Percentiles rank a stretch among this genome's conserved stretches.
Evolutionary conservation across 164 flowering plant genomes (phyloP).

Genomic region (Houttuynia cordata): DNA sequence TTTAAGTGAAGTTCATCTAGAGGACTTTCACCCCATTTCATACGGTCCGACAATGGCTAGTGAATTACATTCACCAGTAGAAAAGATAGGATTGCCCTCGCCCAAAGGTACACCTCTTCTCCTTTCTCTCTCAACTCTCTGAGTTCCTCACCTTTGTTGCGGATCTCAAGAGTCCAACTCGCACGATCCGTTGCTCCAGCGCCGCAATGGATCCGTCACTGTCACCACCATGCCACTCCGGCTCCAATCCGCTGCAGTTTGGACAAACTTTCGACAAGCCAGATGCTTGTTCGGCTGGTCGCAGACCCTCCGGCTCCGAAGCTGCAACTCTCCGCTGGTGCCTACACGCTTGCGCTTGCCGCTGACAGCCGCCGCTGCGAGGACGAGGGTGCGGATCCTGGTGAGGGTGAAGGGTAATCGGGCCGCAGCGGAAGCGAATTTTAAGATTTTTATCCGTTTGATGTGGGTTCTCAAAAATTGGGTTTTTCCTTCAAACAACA

Average conservation of each 20-base stretch:
- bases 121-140: too few species aligned
- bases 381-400: conserved; percentile 17
- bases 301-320: conserved; percentile 8
- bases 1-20: too few species aligned
- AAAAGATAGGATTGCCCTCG: too few species aligned
- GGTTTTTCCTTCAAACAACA: too few species aligned
- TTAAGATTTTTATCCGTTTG: too few species aligned
- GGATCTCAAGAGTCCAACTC: conserved; percentile 18
- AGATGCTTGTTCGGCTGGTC: conserved; percentile 2
- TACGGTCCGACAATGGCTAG: too few species aligned
- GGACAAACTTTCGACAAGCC: conserved; percentile 4
- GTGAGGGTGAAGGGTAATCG: too few species aligned
- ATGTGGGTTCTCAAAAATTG: too few species aligned
- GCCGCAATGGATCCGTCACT: conserved; percentile 27
- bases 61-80: too few species aligned
- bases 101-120: too few species aligned
- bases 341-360: conserved; percentile 15
- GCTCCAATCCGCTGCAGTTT: neutral
- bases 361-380: conserved; percentile 5
- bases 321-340: conserved; percentile 10
- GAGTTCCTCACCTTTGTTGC: conserved; percentile 29
- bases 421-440: too few species aligned
- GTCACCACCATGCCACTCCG: conserved; percentile 8
- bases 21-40: too few species aligned
- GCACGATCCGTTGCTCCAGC: conserved; percentile 42